Conservation (phyloP, 495 filamentous ascomycete species). For the Pyrenopolyporus hunteri region DNA sequence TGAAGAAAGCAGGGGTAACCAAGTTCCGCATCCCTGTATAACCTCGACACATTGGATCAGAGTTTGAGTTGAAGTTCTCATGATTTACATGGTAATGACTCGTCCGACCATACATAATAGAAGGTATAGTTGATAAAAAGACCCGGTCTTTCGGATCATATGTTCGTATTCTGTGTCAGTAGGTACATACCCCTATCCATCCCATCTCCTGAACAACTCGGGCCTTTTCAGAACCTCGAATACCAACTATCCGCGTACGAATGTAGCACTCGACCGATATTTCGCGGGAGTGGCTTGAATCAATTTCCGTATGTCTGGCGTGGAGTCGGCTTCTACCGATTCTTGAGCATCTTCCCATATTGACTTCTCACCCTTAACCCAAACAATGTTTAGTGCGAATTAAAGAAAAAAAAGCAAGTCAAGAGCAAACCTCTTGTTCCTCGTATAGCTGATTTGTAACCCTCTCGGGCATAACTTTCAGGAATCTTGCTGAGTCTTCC, state of each 20-base stretch:
- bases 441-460: neutral
- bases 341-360: neutral
- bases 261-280: neutral
- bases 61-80: constrained; percentile 8
- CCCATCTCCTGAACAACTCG: too few relatives aligned
- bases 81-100: constrained; percentile 9
- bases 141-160: too few relatives aligned
- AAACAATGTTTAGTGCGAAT: neutral
- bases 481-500: neutral
- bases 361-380: neutral
- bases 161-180: too few relatives aligned
- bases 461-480: neutral
- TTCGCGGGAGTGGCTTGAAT: neutral
- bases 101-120: neutral
- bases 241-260: neutral
- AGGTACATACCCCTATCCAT: too few relatives aligned
- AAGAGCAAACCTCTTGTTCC: neutral
- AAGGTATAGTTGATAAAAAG: neutral
- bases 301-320: neutral
- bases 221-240: neutral
- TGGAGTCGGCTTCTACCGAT: neutral
- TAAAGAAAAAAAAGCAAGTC: constrained; percentile 10
- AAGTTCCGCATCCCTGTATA: constrained; percentile 3
- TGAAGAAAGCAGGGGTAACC: neutral
- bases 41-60: neutral